Evolutionary conservation across 2,329 filamentous ascomycete genomes (phyloP).

Genomic region (Emydomyces testavorans): DNA sequence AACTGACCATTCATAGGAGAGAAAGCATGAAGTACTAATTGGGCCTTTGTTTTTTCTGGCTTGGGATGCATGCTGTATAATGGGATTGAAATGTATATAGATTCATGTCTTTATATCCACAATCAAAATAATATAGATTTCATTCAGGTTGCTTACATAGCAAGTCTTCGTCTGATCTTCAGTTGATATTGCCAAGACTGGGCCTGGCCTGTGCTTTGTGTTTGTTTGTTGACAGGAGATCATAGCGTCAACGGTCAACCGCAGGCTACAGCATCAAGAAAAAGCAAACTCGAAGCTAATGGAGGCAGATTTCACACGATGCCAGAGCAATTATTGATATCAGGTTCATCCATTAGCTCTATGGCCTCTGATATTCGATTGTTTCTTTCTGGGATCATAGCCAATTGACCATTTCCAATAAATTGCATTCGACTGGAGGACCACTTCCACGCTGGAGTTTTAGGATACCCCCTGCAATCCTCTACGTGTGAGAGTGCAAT

Average conservation of each 20-base stretch:
- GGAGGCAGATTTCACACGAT: not conserved
- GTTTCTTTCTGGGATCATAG: no score
- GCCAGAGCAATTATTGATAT: no score
- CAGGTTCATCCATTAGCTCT: no score
- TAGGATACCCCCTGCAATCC: no score
- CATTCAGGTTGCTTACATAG: not conserved
- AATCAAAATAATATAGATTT: not conserved
- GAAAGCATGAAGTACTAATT: slow-evolving; percentile 10
- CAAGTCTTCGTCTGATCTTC: not conserved
- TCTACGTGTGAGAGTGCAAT: no score
- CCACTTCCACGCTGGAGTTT: no score
- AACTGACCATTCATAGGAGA: slow-evolving; percentile 3
- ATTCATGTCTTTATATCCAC: not conserved
- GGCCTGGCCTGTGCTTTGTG: not conserved
- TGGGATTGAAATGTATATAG: slow-evolving; percentile 3
- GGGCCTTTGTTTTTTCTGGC: no score
- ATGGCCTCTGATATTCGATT: no score
- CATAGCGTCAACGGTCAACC: not conserved
- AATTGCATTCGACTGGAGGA: no score
- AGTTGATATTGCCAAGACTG: not conserved
- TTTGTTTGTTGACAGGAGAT: slow-evolving; percentile 1
- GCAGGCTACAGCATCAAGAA: not conserved
- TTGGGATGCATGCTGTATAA: no score
- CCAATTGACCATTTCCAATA: no score
- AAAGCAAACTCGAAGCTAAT: slow-evolving; percentile 1